Evolutionary conservation across 345 rosid species (phyloP), one percentile per base, ranked within the genome.

Genomic region (Populus tremula): DNA sequence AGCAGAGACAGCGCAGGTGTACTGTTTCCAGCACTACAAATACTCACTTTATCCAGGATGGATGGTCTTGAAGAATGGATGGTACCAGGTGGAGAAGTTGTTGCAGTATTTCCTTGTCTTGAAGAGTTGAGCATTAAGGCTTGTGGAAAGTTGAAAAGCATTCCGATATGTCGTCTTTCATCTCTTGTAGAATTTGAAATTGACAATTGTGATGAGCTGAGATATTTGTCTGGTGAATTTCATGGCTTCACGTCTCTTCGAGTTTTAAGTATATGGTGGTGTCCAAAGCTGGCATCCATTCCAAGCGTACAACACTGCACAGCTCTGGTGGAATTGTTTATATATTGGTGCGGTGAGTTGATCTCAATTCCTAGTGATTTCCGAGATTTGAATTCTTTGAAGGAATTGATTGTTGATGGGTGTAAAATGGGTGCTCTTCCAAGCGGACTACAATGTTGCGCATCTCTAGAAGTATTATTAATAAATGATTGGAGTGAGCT

Each of bases 31-130:
- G 36, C 79, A 16, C 50, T 80, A 54, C 75, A 38, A 70, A 4
- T 6, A 33, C 61, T 80, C 11, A 5, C 35, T 12, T 9, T 49
- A 27, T 27, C 27, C 27, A 27, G 27, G 8, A 80, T 80, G 82
- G 25, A 21, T 5, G 9, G 47, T 2, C 78, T 80, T 17, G 69
- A 53, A 12, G 69, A 59, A 43, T 79, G 82, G 82, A 61, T 2
- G 43, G 31, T 47, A 12, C 35, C 74, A 17, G 25, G 49, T n/a
- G 11, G 31, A 20, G 49, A 43, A 43, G 49, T 2, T 43, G 49
- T 2, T 43, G 23, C 0, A 14, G 63, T 69, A n/a, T 79, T 79
- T 75, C 82, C 82, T 61, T 49, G 75, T 64, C 78, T 80, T 3
- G 66, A 74, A 47, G 41, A 49, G 18, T 27, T 80, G 66, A n/a